Conservation (phyloP, 2,329 filamentous ascomycete species). For the Pseudocercospora musae region DNA sequence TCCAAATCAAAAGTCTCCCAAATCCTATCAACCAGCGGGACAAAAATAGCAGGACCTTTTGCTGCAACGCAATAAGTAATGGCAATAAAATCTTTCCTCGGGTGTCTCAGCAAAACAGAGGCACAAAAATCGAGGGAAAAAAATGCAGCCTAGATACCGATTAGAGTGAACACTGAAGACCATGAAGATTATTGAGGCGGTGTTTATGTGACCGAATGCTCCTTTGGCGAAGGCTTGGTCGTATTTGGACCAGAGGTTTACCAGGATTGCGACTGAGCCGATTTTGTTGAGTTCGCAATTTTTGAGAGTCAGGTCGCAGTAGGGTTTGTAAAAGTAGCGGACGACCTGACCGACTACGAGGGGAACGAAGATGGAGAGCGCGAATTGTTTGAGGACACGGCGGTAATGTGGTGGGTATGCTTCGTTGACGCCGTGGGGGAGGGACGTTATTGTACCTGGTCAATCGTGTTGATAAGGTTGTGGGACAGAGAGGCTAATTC, state of each 20-base stretch:
- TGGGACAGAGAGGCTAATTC: conserved; percentile 37
- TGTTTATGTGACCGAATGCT: conserved; percentile 57
- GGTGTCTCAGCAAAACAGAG: conserved; percentile 52
- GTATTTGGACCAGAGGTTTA: conserved; percentile 62
- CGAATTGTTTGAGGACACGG: conserved; percentile 65
- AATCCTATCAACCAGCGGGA: conserved; percentile 66
- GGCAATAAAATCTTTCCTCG: conserved; percentile 62
- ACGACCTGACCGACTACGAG: conserved; percentile 59
- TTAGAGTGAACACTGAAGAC: conserved; percentile 65
- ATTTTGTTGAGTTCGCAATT: conserved; percentile 47
- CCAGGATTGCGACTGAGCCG: conserved; percentile 44
- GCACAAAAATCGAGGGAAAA: conserved; percentile 59
- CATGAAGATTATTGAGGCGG: conserved; percentile 64
- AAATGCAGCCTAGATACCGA: conserved; percentile 61
- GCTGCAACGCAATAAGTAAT: conserved; percentile 71
- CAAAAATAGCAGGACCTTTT: conserved; percentile 67
- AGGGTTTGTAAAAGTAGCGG: conserved; percentile 54
- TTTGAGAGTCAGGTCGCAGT: conserved; percentile 52
- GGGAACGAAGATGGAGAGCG: conserved; percentile 65
- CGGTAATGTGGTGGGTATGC: conserved; percentile 61
- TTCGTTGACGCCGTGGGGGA: conserved; percentile 53
- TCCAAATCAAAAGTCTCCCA: conserved; percentile 57
- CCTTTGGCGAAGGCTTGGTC: conserved; percentile 62
- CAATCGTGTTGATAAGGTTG: not conserved
- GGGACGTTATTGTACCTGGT: conserved; percentile 50